These are phyloP conservation scores for Penicillium atrosanguineum DNA, from an alignment of 495 filamentous ascomycete species.

Conservation along the genomic window DNA sequence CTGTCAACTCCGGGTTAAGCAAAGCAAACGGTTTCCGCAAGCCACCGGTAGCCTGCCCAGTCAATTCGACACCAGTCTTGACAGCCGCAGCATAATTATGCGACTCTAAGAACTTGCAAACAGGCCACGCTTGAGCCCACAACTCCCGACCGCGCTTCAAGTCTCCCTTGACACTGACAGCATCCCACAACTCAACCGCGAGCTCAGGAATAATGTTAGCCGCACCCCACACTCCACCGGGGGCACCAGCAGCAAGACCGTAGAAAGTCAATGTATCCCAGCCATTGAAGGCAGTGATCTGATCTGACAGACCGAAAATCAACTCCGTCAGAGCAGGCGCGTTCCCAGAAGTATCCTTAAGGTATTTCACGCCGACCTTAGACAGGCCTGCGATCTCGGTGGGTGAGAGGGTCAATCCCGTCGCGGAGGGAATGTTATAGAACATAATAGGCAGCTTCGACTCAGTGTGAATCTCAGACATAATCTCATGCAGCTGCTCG, in stretches of 20 bases:
- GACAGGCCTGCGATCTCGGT: conserved; percentile 27
- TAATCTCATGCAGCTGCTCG: conserved; percentile 29
- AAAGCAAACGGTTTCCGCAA: conserved; percentile 35
- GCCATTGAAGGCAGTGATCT: conserved; percentile 35
- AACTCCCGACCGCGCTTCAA: conserved; percentile 29
- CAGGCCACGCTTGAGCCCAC: conserved; percentile 33
- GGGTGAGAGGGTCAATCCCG: conserved; percentile 25
- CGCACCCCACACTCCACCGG: conserved; percentile 35
- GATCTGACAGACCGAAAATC: conserved; percentile 27
- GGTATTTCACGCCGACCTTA: conserved; percentile 31
- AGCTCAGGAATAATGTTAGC: conserved; percentile 38
- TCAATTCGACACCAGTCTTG: conserved; percentile 37
- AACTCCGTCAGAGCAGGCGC: conserved; percentile 36
- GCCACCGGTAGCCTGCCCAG: conserved; percentile 30
- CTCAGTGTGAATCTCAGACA: conserved; percentile 26
- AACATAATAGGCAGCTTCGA: conserved; percentile 33
- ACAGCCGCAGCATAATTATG: conserved; percentile 34
- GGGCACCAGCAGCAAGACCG: conserved; percentile 30
- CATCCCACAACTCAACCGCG: conserved; percentile 33
- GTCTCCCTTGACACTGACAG: conserved; percentile 29
- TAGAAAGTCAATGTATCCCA: conserved; percentile 42
- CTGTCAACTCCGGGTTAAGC: conserved; percentile 20
- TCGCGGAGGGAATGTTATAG: conserved; percentile 36
- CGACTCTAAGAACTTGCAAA: conserved; percentile 38
- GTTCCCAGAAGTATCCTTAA: conserved; percentile 40